Evolutionary conservation across 441 rosid species (phyloP), one percentile per base, ranked within the genome.

Genomic region (Syzygium syzygioides): DNA sequence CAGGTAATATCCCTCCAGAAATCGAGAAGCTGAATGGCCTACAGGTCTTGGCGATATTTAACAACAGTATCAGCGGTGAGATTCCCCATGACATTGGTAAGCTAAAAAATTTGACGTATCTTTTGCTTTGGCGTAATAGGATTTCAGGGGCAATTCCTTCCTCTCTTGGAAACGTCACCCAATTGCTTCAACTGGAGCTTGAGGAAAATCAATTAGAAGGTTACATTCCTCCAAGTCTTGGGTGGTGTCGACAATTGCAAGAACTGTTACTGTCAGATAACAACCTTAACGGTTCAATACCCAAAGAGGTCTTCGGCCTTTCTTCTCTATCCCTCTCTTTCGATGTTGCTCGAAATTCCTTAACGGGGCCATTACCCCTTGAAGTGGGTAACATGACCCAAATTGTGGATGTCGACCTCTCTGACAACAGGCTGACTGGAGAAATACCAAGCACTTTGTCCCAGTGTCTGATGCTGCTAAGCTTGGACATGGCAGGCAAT

Each of bases 131-230:
- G 55, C 88, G 86, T n/a, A 93, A 93, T 76, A 32, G 17, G 3
- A 85, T 93, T 37, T 91, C 91, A 1, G 94, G 95, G 59, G 85
- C 87, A 45, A 93, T 94, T 87, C 94, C 95, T 26, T 30, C 89
- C 3, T 90, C 92, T 19, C 19, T 93, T 23, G 93, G 93, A 0
- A 94, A 93, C 55, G 57, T 90, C 85, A 88, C 90, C 56, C 14
- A 48, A 23, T 80, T 92, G 12, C 34, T 80, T n/a, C 37, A 55
- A 15, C 79, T 92, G 4, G 4, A 9, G 54, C 55, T 37, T 94
- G 80, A 1, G 14, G 1, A n/a, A 52, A 94, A 94, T 80, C 84
- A 17, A 41, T 71, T 94, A 14, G 90, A 79, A 55, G 94, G 95
- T 41, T 86, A 6, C n/a, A 92, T 94, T 50, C 96, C 94, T 23